Base-by-base conservation (phyloP, 1,284 basidiomycete genomes). In the Ustilago loliicola region DNA sequence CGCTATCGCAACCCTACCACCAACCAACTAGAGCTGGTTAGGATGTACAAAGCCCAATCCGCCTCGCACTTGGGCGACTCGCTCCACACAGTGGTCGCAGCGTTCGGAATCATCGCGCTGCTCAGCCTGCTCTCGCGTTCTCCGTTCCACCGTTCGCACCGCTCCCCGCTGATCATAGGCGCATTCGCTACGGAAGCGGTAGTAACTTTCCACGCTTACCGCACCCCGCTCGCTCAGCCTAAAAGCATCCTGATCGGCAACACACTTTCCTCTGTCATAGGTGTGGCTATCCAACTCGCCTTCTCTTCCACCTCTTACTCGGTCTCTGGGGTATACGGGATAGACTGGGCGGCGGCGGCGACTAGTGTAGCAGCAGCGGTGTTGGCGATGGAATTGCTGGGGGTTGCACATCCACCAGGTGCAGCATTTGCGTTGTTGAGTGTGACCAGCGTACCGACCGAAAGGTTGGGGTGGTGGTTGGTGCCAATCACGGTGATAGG, bases 121-220 rank as follows among this genome's bases (percentile, higher is more conserved):
- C 56, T 78, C 21, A 32, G 47, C 10, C 36, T 79, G 23, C 40
- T 66, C 19, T 57, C 47, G n/a, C 66, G 74, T 2, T 72, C 69
- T 13, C 66, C 55, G 1, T 72, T 72, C 62, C 66, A 69, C 40
- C 69, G 74, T 1, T 52, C 62, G 10, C 70, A 77, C 52, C 25
- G 72, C 47, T 40, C 80, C 1, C 79, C 76, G 0, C 51, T 81
- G 27, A 57, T 80, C 42, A 69, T 77, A 23, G 76, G 64, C 5
- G 71, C 78, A 0, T 82, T 84, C 54, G 83, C 78, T 0, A 81
- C 83, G 48, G 83, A 84, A 66, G 83, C 80, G 9, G 80, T 81
- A 48, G 75, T 84, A 7, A 66, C 79, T 5, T 84, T 81, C 52
- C 80, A 77, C 7, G 76, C 76, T 2, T 80, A 64, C 42, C 66